These are phyloP conservation scores for Albugo candida DNA, from an alignment of 352 stramenopile genomes.

Conservation along the genomic window DNA sequence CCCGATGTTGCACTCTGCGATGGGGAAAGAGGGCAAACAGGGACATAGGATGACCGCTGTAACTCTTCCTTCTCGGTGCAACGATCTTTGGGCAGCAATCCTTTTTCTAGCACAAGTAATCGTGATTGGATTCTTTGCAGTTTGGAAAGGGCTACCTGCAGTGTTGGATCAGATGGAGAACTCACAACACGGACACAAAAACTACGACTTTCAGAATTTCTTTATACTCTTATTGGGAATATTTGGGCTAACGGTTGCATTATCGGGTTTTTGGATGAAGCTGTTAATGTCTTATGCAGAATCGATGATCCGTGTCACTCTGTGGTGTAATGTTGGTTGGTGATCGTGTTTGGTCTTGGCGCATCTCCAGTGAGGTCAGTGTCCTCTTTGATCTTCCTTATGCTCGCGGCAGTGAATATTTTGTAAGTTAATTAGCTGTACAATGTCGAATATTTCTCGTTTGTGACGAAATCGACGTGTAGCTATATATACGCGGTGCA, in stretches of 20 bases:
- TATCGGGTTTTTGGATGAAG: constrained; percentile 63
- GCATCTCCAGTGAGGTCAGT: constrained; percentile 43
- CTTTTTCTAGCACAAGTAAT: constrained; percentile 46
- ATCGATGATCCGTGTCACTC: constrained; percentile 57
- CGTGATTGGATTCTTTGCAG: constrained; percentile 36
- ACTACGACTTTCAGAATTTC: constrained; percentile 22
- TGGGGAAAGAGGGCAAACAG: constrained; percentile 11
- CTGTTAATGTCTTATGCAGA: constrained; percentile 52
- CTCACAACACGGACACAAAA: constrained; percentile 10
- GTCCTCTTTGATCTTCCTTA: constrained; percentile 32
- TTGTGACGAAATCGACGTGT: constrained; percentile 1
- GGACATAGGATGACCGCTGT: constrained; percentile 51
- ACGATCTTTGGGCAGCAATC: constrained; percentile 48
- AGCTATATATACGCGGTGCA: constrained; percentile 45
- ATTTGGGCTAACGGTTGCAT: constrained; percentile 21
- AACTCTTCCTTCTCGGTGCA: constrained; percentile 30
- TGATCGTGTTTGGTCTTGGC: constrained; percentile 35
- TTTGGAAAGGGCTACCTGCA: constrained; percentile 47
- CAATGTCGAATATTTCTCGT: background rate
- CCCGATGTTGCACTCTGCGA: constrained; percentile 36
- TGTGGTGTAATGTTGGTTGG: constrained; percentile 69
- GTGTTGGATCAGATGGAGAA: constrained; percentile 16
- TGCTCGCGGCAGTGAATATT: constrained; percentile 50
- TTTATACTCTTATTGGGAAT: constrained; percentile 31
- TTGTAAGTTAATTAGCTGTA: constrained; percentile 20